Evolutionary conservation across 768 basidiomycete species (phyloP).

Genomic region (Mycena haematopus): DNA sequence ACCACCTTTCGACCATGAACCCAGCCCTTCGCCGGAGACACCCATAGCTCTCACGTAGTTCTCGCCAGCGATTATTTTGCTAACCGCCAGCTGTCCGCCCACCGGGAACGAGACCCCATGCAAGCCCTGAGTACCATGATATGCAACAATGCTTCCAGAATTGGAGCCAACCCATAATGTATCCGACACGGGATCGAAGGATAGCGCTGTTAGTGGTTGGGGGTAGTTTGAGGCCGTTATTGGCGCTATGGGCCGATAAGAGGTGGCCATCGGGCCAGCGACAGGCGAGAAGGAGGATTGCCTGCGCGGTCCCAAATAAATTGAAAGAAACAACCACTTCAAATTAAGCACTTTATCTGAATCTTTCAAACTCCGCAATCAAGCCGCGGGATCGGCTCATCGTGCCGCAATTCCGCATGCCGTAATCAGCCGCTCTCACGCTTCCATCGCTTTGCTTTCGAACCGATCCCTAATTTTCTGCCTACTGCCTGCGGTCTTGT

Average conservation of each 20-base stretch:
- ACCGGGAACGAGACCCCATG: conserved; percentile 79
- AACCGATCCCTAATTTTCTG: too few species aligned
- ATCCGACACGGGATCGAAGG: conserved; percentile 92
- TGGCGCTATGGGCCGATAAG: conserved; percentile 42
- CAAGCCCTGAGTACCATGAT: conserved; percentile 66
- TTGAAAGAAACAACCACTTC: too few species aligned
- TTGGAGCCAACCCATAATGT: conserved; percentile 86
- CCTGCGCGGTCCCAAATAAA: too few species aligned
- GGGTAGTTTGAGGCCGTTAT: conserved; percentile 43
- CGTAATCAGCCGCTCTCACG: too few species aligned
- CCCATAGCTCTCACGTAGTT: conserved; percentile 75
- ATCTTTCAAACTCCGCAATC: too few species aligned
- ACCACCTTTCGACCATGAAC: conserved; percentile 85
- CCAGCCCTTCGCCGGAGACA: conserved; percentile 66
- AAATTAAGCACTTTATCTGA: too few species aligned
- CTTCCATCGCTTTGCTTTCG: too few species aligned
- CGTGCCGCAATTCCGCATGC: too few species aligned
- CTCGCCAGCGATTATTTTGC: conserved; percentile 79
- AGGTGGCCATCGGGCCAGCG: conserved; percentile 32
- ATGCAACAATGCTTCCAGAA: conserved; percentile 71
- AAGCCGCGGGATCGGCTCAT: too few species aligned
- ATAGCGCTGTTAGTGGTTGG: conserved; percentile 74
- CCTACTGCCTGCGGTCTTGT: too few species aligned
- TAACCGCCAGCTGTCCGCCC: conserved; percentile 71
- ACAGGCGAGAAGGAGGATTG: neutral